These are phyloP conservation scores for Aspergillus sergii DNA, from an alignment of 2,329 filamentous ascomycete species.

Conservation along the genomic window DNA sequence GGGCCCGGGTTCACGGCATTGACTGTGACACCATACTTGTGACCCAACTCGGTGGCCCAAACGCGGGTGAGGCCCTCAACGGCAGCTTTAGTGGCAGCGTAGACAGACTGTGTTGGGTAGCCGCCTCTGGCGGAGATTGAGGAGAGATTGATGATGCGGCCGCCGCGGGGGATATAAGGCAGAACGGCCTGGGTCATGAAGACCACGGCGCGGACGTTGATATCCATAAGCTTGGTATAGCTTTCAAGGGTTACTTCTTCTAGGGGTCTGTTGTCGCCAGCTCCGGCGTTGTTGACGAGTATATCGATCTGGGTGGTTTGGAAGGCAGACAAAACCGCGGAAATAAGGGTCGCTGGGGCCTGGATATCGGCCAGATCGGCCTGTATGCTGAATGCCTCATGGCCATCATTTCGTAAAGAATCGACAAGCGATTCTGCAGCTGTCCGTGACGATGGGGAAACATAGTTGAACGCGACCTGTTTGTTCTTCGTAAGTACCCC, in stretches of 20 bases:
- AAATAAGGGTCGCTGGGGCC: conserved; percentile 15
- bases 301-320: conserved; percentile 19
- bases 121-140: conserved; percentile 22
- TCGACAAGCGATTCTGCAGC: conserved; percentile 15
- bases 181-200: conserved; percentile 27
- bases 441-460: conserved; percentile 14
- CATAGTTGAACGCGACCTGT: conserved; percentile 23
- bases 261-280: conserved; percentile 19
- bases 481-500: neutral
- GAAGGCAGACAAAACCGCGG: conserved; percentile 11
- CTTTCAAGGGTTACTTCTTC: conserved; percentile 22
- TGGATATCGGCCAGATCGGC: conserved; percentile 16
- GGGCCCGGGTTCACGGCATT: conserved; percentile 35
- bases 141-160: conserved; percentile 25
- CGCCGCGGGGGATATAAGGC: conserved; percentile 12
- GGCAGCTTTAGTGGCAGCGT: conserved; percentile 65
- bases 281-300: conserved; percentile 32
- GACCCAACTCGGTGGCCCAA: conserved; percentile 49
- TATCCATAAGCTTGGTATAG: conserved; percentile 19
- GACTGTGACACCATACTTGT: conserved; percentile 32
- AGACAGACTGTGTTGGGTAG: conserved; percentile 52
- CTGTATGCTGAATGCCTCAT: conserved; percentile 17
- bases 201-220: conserved; percentile 24
- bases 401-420: conserved; percentile 4
- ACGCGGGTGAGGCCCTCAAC: conserved; percentile 65